Evolutionary conservation across 169 alveolate genomes (phyloP).

Genomic region (Cryptosporidium meleagridis): DNA sequence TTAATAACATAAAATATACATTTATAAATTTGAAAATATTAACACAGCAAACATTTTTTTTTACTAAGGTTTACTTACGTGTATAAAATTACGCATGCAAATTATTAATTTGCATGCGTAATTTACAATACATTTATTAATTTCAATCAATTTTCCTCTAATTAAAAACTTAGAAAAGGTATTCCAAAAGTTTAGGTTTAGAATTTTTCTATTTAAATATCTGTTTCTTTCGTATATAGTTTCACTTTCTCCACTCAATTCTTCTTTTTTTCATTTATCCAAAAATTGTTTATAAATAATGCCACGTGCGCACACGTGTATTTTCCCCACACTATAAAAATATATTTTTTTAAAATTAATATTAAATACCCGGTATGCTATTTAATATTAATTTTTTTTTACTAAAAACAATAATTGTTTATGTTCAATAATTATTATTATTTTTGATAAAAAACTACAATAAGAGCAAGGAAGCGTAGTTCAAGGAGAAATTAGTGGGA

Average conservation of each 20-base stretch:
- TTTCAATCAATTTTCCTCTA: background rate
- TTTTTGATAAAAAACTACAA: background rate
- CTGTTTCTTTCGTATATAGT: no score
- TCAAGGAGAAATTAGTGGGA: no score
- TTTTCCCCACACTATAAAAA: background rate
- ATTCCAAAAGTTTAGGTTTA: no score
- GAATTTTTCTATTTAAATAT: background rate
- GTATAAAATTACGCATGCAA: background rate
- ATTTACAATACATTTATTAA: background rate
- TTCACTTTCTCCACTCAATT: background rate
- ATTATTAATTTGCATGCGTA: background rate
- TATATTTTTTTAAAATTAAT: background rate
- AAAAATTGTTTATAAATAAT: background rate
- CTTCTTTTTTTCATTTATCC: background rate
- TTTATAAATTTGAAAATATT: no score
- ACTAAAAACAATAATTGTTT: background rate
- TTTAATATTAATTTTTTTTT: background rate
- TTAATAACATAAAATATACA: no score
- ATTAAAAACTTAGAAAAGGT: background rate
- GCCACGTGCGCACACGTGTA: conserved; percentile 3
- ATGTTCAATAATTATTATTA: no score
- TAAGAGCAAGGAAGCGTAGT: background rate
- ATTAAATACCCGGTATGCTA: background rate
- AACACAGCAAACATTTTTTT: background rate
- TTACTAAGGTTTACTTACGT: background rate